These are phyloP conservation scores for Trichoderma simmonsii DNA, from an alignment of 2,329 filamentous ascomycete genomes.

Conservation along the genomic window DNA sequence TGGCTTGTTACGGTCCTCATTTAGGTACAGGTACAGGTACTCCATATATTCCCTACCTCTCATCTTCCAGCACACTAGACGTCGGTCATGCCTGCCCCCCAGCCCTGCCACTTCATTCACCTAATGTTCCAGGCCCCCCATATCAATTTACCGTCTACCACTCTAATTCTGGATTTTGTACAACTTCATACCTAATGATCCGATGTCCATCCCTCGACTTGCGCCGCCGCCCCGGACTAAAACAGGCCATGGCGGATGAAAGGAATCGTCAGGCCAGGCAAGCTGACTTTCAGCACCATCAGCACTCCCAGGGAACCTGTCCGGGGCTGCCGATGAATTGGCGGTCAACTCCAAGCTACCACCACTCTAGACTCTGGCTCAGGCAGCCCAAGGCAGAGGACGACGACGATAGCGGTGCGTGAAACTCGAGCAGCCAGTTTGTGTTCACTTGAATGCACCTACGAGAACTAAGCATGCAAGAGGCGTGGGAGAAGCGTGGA, in stretches of 20 bases:
- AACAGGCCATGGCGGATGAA: not conserved
- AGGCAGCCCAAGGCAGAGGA: not conserved
- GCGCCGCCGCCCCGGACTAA: not conserved
- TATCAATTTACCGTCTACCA: not conserved
- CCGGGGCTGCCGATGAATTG: constrained; percentile 40
- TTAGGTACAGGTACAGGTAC: not conserved
- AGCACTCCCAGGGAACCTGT: constrained; percentile 6
- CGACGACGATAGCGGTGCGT: not conserved
- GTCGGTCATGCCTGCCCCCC: not conserved
- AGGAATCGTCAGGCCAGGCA: not conserved
- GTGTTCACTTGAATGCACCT: not conserved
- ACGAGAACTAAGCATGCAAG: not conserved
- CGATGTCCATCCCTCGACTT: not conserved
- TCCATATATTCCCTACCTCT: not conserved
- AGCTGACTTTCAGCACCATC: constrained; percentile 6
- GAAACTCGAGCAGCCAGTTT: not conserved
- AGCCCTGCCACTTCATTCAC: not conserved
- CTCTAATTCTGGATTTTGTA: not conserved
- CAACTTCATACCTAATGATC: not conserved
- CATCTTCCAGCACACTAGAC: not conserved
- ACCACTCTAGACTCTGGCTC: not conserved
- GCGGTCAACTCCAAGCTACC: constrained; percentile 39
- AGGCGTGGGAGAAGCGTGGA: not conserved
- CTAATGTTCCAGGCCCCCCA: not conserved
- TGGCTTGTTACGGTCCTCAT: not conserved